A percentile compares a stretch with the other conserved stretches of the same genome.
These are phyloP conservation scores for Taphrina betulina DNA, from an alignment of 1,139 yeast species.

Conservation along the genomic window DNA sequence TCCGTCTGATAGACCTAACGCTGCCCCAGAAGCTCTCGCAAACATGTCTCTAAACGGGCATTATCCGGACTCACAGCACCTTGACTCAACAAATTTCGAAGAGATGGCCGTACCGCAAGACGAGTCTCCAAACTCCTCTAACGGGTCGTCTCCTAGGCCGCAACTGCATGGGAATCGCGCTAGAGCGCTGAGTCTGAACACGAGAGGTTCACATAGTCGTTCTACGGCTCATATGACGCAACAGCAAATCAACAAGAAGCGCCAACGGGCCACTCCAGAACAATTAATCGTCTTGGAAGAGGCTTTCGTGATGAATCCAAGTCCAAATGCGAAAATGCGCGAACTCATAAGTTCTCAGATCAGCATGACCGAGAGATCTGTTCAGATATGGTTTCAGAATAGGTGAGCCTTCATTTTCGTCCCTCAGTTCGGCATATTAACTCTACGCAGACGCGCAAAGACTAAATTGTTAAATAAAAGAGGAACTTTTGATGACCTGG, in stretches of 20 bases:
- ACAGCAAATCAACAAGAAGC: conserved; percentile 47
- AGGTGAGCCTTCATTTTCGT: conserved; percentile 45
- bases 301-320: conserved; percentile 69
- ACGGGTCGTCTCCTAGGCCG: conserved; percentile 2
- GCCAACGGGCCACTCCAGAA: conserved; percentile 72
- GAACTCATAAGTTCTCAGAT: conserved; percentile 71
- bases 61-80: no score
- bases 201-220: background rate
- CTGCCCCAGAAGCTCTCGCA: no score
- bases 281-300: conserved; percentile 65
- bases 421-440: no score
- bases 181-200: conserved; percentile 10
- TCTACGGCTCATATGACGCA: conserved; percentile 43
- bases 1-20: no score
- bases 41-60: no score
- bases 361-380: conserved; percentile 87
- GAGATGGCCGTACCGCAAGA: no score
- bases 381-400: conserved; percentile 93
- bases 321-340: conserved; percentile 53
- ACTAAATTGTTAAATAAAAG: conserved; percentile 36
- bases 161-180: background rate
- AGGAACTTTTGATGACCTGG: conserved; percentile 36
- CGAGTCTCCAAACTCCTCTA: conserved; percentile 2
- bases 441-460: conserved; percentile 39
- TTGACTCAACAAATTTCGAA: no score